Evolutionary conservation across 768 basidiomycete species (phyloP).

Genomic region (Leccinum disarticulatum): DNA sequence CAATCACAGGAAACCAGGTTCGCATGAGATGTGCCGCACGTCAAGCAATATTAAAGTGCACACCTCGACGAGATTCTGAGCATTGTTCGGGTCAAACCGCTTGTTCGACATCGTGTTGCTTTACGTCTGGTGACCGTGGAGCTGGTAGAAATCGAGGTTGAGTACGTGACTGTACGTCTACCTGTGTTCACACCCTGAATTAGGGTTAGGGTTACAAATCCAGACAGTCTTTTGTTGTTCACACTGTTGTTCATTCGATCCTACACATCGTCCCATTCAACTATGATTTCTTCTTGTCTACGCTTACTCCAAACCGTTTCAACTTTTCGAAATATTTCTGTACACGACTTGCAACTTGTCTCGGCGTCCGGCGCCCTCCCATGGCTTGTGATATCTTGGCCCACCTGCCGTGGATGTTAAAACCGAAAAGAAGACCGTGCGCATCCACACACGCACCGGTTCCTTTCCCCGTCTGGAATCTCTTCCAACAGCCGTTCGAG

Average conservation of each 20-base stretch:
- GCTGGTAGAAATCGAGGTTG: conserved; percentile 1
- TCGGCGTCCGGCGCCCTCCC: conserved; percentile 70
- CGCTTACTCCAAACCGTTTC: conserved; percentile 65
- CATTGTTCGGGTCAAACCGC: conserved; percentile 83
- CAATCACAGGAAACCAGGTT: conserved; percentile 7
- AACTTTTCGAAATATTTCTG: conserved; percentile 88
- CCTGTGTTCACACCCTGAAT: conserved; percentile 3
- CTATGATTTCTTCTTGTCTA: conserved; percentile 30
- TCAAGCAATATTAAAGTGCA: conserved; percentile 22
- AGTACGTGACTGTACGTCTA: no score
- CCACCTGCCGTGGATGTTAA: conserved; percentile 49
- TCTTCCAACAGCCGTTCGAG: conserved; percentile 72
- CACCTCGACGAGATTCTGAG: conserved; percentile 91
- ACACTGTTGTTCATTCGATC: background rate
- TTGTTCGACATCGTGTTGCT: conserved; percentile 42
- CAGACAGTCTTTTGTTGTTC: background rate
- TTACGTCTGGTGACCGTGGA: conserved; percentile 20
- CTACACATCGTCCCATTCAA: background rate
- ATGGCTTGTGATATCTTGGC: conserved; percentile 80
- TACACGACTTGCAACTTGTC: conserved; percentile 86
- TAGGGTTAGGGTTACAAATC: conserved; percentile 28
- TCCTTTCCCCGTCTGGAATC: conserved; percentile 75
- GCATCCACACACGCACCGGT: conserved; percentile 47
- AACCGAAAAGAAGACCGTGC: conserved; percentile 3
- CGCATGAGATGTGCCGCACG: conserved; percentile 14